phyloP scores from a whole-genome alignment of 2,329 filamentous ascomycete species.

The Botrytis cinerea region DNA sequence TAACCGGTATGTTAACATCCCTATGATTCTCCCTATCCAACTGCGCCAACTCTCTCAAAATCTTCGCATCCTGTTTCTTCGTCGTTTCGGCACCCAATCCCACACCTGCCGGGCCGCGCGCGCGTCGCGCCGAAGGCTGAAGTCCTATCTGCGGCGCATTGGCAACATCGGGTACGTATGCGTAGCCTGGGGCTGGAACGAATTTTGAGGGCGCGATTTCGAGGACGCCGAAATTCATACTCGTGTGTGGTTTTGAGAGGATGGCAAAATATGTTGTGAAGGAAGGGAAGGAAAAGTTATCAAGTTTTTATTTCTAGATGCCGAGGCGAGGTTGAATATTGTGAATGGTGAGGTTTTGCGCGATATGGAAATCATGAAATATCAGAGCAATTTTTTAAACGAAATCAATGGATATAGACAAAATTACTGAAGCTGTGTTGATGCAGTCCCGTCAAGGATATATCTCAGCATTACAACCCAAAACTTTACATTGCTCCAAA shows the following conservation, averaged over 20 bases:
- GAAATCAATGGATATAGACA: no score
- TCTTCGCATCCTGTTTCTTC: slow-evolving; percentile 79
- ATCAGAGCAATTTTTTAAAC: background rate
- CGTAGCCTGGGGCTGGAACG: slow-evolving; percentile 80
- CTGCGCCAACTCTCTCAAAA: slow-evolving; percentile 77
- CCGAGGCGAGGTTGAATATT: slow-evolving; percentile 7
- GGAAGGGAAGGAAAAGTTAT: no score
- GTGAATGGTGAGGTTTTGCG: background rate
- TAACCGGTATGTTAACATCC: slow-evolving; percentile 71
- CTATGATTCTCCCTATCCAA: slow-evolving; percentile 78
- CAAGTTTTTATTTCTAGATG: background rate
- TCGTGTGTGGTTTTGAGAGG: slow-evolving; percentile 36
- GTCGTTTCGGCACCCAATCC: slow-evolving; percentile 58
- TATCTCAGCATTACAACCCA: background rate
- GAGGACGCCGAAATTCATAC: slow-evolving; percentile 76
- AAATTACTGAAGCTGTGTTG: background rate
- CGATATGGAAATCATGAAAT: background rate
- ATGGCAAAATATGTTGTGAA: no score
- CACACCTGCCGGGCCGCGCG: slow-evolving; percentile 56
- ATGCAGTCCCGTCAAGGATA: background rate
- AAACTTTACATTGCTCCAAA: background rate
- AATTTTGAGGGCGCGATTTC: slow-evolving; percentile 73
- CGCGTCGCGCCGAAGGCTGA: slow-evolving; percentile 62
- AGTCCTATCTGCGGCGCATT: slow-evolving; percentile 54
- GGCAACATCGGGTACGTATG: slow-evolving; percentile 77